Evolutionary conservation across 805 yeast genomes (phyloP).

Genomic region (Candida andamanensis): DNA sequence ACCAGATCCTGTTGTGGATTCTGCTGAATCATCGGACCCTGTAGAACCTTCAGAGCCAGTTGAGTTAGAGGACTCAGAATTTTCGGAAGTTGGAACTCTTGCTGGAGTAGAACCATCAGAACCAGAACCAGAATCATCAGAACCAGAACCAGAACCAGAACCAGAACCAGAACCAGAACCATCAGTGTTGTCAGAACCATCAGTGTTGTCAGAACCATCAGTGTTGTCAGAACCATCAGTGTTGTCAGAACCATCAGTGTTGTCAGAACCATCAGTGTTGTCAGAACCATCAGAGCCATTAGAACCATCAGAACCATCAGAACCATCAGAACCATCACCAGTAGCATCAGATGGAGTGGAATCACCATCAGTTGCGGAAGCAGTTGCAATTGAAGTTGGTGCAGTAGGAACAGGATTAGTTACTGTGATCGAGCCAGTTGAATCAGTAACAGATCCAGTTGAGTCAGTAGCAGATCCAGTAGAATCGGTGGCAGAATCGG

Average conservation of each 20-base stretch:
- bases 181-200: neutral
- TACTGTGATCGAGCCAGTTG: neutral
- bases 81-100: conserved; percentile 5
- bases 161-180: neutral
- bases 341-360: conserved; percentile 19
- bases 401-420: too few relatives aligned
- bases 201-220: conserved; percentile 3
- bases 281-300: neutral
- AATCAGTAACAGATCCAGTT: neutral
- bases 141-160: conserved; percentile 1
- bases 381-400: too few relatives aligned
- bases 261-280: neutral
- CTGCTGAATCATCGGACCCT: conserved; percentile 1
- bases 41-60: conserved; percentile 2
- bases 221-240: conserved; percentile 27
- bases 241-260: neutral
- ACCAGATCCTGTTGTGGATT: too few relatives aligned
- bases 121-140: conserved; percentile 1
- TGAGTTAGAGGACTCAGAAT: conserved; percentile 8
- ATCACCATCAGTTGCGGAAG: conserved; percentile 7
- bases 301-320: conserved; percentile 12
- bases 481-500: neutral
- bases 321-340: conserved; percentile 25
- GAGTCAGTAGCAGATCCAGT: conserved; percentile 1
- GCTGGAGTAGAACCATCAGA: conserved; percentile 4